Base-by-base conservation (phyloP, 345 rosid species). In the Populus tremula region DNA sequence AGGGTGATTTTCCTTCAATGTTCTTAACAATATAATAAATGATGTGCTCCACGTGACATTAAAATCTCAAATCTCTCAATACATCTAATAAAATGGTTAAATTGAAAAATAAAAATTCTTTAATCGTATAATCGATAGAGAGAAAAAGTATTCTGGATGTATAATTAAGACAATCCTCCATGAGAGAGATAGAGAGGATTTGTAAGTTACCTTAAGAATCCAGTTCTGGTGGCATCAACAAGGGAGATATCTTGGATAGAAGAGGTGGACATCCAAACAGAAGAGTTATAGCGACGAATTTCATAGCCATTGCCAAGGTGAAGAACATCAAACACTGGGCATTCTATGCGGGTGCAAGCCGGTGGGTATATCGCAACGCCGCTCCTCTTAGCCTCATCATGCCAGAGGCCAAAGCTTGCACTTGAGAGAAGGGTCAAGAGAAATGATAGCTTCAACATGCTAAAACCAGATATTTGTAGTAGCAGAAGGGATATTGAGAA, bases 241-340 rank as follows among this genome's bases (percentile, higher is more conserved):
- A 93, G 87, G 70, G 97, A 94, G 79, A 93, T 93, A 63, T 89
- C 97, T 53, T 87, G 88, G 77, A 94, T 89, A 3, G 91, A 82
- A 61, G 93, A 77, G 23, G 95, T 90, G 50, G 94, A 85, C 65
- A 90, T 79, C 98, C 97, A 93, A 1, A 86, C 87, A 6, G 93
- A 20, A 10, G 83, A 72, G 49, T 87, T 83, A 80, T 91, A 91
- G 68, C 78, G 85, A 25, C 98, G 94, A 82, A 94, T 89, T 77
- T 93, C 95, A 49, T 82, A 94, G 8, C 88, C 93, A 69, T 88
- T 80, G 67, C 88, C 97, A 18, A 45, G 62, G 33, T 91, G 83
- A 72, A 90, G 69, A 13, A 89, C 75, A 16, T 89, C 84, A 65
- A 84, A 93, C 72, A 64, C 82, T 1, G 98, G 97, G 79, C 98